Percentiles rank a stretch among this genome's conserved stretches.
These are phyloP conservation scores for Solanum pennellii DNA, from an alignment of 257 asterid species.

Conservation along the genomic window DNA sequence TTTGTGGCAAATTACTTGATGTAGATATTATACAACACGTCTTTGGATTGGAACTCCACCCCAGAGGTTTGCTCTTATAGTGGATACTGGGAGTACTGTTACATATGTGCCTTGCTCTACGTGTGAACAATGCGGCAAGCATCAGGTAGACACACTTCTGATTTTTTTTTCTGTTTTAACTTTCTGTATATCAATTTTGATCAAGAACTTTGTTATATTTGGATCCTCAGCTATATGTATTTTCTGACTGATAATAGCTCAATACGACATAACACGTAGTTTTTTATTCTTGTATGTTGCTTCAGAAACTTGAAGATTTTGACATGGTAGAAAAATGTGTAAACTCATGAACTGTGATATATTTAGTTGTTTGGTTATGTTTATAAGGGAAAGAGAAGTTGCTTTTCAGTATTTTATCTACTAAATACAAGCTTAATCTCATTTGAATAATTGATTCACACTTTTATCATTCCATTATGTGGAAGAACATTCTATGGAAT, in stretches of 20 bases:
- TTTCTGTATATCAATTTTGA: background rate
- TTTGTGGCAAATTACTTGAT: background rate
- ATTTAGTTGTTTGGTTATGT: background rate
- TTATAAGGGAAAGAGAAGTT: background rate
- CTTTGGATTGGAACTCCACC: conserved; percentile 95
- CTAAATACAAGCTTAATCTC: background rate
- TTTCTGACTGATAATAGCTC: background rate
- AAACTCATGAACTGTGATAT: background rate
- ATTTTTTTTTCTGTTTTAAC: background rate
- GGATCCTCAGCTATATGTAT: background rate
- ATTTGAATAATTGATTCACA: background rate
- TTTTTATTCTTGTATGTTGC: background rate
- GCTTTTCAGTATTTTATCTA: background rate
- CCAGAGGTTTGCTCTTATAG: conserved; percentile 82
- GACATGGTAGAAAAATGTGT: background rate
- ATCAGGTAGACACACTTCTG: conserved; percentile 46
- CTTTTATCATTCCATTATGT: background rate
- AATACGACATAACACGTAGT: background rate
- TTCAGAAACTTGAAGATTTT: background rate
- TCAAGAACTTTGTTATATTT: background rate
- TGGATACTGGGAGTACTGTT: conserved; percentile 97
- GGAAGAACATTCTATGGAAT: background rate
- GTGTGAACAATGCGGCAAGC: conserved; percentile 88
- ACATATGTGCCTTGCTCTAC: conserved; percentile 91
- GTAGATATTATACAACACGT: conserved; percentile 88